These are phyloP conservation scores for Santalum album DNA, from an alignment of 164 flowering plant genomes.

Conservation along the genomic window DNA sequence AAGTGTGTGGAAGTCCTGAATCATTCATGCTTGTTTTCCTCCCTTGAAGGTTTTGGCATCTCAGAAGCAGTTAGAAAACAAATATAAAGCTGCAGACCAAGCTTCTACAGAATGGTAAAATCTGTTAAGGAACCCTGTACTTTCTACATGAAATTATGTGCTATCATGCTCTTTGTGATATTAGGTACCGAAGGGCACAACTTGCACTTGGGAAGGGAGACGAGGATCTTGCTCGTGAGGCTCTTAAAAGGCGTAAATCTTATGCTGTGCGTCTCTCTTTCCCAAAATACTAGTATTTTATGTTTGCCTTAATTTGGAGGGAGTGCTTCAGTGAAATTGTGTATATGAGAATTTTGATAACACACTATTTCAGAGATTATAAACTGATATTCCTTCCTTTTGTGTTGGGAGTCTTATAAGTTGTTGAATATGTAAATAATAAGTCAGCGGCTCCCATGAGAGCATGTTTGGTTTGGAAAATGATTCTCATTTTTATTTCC, in stretches of 20 bases:
- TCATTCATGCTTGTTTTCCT: not conserved
- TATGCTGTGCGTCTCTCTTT: constrained; percentile 1
- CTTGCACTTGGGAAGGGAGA: constrained; percentile 6
- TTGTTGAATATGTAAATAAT: too few species aligned
- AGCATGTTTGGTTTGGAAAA: too few species aligned
- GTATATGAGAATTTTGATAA: too few species aligned
- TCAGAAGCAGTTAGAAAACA: constrained; percentile 6
- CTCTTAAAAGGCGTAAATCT: constrained; percentile 5
- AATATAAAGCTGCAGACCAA: constrained; percentile 2
- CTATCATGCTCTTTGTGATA: not conserved
- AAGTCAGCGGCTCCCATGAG: too few species aligned
- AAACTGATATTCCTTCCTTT: too few species aligned
- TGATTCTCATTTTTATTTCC: too few species aligned
- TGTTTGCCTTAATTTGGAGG: too few species aligned
- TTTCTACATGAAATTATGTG: not conserved
- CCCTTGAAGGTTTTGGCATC: constrained; percentile 3
- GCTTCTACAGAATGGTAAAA: not conserved
- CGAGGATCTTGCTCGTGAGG: constrained; percentile 4
- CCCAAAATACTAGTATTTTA: not conserved
- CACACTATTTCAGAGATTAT: too few species aligned
- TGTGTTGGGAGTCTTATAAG: too few species aligned
- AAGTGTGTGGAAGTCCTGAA: not conserved
- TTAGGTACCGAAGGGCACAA: constrained; percentile 6
- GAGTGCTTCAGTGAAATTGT: too few species aligned
- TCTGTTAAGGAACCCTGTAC: not conserved